phyloP scores from a whole-genome alignment of 2,329 filamentous ascomycete genomes.

The Ascochyta lentis region DNA sequence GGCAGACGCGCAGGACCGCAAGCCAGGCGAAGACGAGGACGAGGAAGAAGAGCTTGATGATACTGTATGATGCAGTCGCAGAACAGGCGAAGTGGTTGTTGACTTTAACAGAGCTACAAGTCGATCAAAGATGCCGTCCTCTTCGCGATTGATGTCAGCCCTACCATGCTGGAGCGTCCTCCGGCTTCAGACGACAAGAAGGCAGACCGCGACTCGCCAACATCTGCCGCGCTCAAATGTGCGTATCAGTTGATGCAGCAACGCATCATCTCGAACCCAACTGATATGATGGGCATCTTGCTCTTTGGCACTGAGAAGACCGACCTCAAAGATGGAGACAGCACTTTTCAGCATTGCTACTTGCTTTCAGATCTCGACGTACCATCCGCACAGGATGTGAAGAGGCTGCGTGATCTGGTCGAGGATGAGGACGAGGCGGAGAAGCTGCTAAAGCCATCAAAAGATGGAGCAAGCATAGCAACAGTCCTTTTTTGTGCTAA shows the following conservation, averaged over 20 bases:
- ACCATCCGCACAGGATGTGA: conserved; percentile 86
- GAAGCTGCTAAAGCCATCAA: conserved; percentile 72
- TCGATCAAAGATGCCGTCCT: conserved; percentile 96
- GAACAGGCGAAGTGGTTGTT: conserved; percentile 6
- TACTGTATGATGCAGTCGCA: conserved; percentile 53
- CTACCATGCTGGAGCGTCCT: conserved; percentile 79
- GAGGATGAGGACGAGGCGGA: conserved; percentile 78
- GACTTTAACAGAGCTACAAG: conserved; percentile 72
- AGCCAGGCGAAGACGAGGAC: conserved; percentile 62
- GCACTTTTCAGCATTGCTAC: conserved; percentile 87
- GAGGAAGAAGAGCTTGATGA: conserved; percentile 75
- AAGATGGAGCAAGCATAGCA: conserved; percentile 77
- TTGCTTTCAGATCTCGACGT: conserved; percentile 87
- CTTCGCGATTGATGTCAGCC: conserved; percentile 89
- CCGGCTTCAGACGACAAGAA: conserved; percentile 70
- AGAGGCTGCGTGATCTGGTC: conserved; percentile 74
- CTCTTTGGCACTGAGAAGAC: conserved; percentile 89
- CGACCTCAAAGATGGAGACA: conserved; percentile 53
- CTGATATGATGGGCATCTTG: conserved; percentile 95
- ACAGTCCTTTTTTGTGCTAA: conserved; percentile 95
- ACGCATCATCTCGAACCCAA: conserved; percentile 94
- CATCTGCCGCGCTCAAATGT: conserved; percentile 87
- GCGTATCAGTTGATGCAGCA: conserved; percentile 97
- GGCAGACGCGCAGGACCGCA: conserved; percentile 41
- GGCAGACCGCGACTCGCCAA: conserved; percentile 76